Evolutionary conservation across 139 green algal genomes (phyloP), one percentile per base, ranked within the genome.

Genomic region (Micromonas commoda): DNA sequence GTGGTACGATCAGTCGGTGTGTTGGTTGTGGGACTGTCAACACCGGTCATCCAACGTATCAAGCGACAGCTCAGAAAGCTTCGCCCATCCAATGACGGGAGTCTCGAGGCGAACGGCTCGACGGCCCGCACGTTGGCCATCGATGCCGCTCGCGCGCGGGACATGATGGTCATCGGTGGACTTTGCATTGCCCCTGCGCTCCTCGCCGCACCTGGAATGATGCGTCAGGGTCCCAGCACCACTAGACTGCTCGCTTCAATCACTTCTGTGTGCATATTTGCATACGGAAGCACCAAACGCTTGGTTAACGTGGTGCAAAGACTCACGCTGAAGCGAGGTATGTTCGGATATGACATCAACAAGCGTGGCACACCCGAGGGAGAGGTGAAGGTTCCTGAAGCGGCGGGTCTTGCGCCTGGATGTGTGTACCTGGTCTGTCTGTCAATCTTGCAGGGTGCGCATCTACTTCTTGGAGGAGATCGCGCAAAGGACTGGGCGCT

Each of bases 341-440:
- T 85, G 72, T 81, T 79, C 31, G 83, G 83, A 26, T 73, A 52
- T 21, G 83, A 87, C 69, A 80, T 87, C 6, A 87, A 87, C 74
- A 87, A 87, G 60, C 24, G 52, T 26, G 83, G 83, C 1, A 83
- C 83, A 24, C 71, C 52, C 31, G 71, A 28, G 33, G 83, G 83
- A 16, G 72, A 81, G 3, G 68, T 80, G 16, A 54, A 66, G 51
- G 71, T 87, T 67, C 95, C 95, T 20, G 95, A 99, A 77, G 88
- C 91, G 0, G 83, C 90, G 0, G 95, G 95, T 0, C 88, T 99
- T 20, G 95, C 90, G 0, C 84, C 91, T 28, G 83, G 82, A n/a
- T 88, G 93, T n/a, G 87, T 97, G 0, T 97, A 94, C 80, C 83
- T 98, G 39, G 70, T 96, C 20, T 93, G 89, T 82, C 85, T 97